Evolutionary conservation across 75 land plant genomes (phyloP).

Genomic region (Sequoia sempervirens): DNA sequence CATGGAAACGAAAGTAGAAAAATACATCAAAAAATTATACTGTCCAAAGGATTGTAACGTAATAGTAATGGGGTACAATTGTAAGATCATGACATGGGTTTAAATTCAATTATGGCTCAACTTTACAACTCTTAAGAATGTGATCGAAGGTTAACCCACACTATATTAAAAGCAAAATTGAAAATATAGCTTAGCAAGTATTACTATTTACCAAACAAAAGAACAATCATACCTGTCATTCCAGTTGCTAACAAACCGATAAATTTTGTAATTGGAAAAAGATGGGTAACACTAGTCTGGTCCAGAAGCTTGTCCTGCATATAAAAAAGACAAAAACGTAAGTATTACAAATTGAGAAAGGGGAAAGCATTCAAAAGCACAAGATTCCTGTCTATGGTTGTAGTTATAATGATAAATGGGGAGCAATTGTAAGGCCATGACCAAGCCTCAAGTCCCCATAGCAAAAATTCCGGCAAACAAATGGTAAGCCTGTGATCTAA

Average conservation of each 20-base stretch:
- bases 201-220: neutral
- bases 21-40: too few relatives aligned
- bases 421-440: neutral
- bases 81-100: too few relatives aligned
- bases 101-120: too few relatives aligned
- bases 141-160: neutral
- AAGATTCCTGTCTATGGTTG: neutral
- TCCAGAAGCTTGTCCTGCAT: conserved; percentile 93
- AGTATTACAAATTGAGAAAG: neutral
- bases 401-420: neutral
- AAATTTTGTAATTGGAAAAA: conserved; percentile 82
- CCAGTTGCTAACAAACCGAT: conserved; percentile 91
- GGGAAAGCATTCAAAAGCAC: too few relatives aligned
- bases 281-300: conserved; percentile 85
- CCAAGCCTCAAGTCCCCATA: neutral
- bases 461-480: neutral
- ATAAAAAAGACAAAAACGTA: neutral
- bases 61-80: too few relatives aligned
- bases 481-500: neutral
- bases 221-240: conserved; percentile 63
- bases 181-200: neutral
- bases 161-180: neutral
- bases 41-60: too few relatives aligned
- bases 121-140: neutral
- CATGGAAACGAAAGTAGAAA: too few relatives aligned